These are phyloP conservation scores for Schizochytrium sp. DNA, from an alignment of 108 stramenopile genomes.

Conservation along the genomic window DNA sequence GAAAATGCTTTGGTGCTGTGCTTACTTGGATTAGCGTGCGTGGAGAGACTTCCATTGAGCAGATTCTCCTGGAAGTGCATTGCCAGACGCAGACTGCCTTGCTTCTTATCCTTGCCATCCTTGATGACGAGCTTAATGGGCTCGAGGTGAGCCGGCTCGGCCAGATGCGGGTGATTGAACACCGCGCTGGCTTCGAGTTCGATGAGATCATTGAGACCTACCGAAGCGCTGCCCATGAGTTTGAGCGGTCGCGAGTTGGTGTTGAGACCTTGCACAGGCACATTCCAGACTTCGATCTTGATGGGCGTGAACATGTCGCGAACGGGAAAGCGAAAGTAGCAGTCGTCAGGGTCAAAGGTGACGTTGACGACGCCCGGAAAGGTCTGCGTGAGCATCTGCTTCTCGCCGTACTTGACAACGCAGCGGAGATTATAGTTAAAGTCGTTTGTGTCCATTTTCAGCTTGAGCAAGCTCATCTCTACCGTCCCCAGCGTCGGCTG, in stretches of 20 bases:
- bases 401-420: neutral
- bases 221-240: neutral
- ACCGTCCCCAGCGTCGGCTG: neutral
- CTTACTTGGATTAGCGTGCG: neutral
- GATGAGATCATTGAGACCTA: neutral
- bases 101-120: neutral
- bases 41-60: neutral
- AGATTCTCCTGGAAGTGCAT: neutral
- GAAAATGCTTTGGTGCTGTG: neutral
- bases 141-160: neutral
- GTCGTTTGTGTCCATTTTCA: slow-evolving; percentile 15
- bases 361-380: neutral
- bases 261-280: neutral
- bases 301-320: neutral
- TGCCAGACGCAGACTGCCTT: neutral
- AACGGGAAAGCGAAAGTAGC: neutral
- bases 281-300: slow-evolving; percentile 8
- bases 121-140: neutral
- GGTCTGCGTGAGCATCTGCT: neutral
- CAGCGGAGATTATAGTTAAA: neutral
- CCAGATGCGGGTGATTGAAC: neutral
- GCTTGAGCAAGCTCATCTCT: neutral
- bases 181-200: neutral
- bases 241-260: neutral
- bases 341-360: neutral